Percentiles rank a stretch among this genome's conserved stretches.
Conservation (phyloP, 371 early-diverging fungal species). For the Mucor saturninus region DNA sequence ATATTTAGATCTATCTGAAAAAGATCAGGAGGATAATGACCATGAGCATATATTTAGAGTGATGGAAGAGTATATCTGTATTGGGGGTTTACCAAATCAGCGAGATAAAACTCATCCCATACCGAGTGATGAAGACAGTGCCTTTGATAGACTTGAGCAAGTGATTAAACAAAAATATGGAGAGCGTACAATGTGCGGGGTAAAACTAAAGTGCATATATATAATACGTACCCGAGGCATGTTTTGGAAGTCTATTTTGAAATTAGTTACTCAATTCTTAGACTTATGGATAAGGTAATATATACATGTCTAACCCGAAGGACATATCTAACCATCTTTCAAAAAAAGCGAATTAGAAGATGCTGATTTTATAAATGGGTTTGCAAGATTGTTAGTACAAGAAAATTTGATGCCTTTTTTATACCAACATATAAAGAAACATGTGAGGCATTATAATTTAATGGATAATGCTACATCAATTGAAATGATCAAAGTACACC, state of each 20-base stretch:
- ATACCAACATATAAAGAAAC: conserved; percentile 17
- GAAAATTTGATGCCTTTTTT: conserved; percentile 15
- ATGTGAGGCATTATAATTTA: conserved; percentile 15
- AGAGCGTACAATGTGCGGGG: not conserved
- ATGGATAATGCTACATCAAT: not conserved
- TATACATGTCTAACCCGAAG: not conserved
- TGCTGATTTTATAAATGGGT: conserved; percentile 10
- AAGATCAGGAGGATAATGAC: not conserved
- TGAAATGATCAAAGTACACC: conserved; percentile 5
- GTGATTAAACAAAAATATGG: not conserved
- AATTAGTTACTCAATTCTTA: conserved; percentile 33
- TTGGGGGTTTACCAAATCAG: not conserved
- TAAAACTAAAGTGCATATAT: conserved; percentile 9
- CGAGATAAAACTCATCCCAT: not conserved
- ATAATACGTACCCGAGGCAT: conserved; percentile 13
- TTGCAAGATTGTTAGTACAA: conserved; percentile 17
- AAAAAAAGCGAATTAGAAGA: conserved; percentile 23
- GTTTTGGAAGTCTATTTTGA: conserved; percentile 33
- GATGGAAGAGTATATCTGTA: not conserved
- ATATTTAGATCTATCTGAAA: not conserved
- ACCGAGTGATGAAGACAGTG: not conserved
- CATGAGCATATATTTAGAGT: conserved; percentile 1
- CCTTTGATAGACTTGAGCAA: not conserved
- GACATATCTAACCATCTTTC: not conserved
- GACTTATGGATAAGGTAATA: conserved; percentile 43